Percentiles rank a stretch among this genome's conserved stretches.
Conservation (phyloP, 139 green algal species). For the Auxenochlorella protothecoides region DNA sequence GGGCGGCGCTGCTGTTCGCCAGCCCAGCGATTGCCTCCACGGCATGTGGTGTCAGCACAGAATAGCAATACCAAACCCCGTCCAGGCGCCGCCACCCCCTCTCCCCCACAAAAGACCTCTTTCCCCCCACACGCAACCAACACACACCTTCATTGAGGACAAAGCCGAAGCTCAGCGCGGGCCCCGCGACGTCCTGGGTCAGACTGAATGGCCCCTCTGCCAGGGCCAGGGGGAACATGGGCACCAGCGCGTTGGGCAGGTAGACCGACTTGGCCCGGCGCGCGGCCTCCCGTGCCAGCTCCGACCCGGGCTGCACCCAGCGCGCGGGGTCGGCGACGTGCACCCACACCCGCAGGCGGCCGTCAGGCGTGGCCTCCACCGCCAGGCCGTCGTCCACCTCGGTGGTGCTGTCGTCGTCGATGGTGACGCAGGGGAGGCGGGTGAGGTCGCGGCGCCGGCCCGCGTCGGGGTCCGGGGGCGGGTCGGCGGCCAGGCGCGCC, state of each 20-base stretch:
- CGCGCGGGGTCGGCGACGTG: constrained; percentile 61
- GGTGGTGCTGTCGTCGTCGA: constrained; percentile 71
- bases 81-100: no score
- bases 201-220: constrained; percentile 72
- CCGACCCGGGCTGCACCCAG: constrained; percentile 17
- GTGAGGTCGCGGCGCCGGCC: constrained; percentile 43
- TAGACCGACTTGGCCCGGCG: constrained; percentile 60
- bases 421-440: constrained; percentile 42
- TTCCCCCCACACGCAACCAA: neutral
- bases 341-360: constrained; percentile 62
- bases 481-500: constrained; percentile 20
- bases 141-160: constrained; percentile 15
- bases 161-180: constrained; percentile 48
- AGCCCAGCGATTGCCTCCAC: no score
- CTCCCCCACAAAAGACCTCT: neutral
- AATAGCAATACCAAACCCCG: no score
- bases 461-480: constrained; percentile 48
- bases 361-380: constrained; percentile 39
- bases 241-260: constrained; percentile 57
- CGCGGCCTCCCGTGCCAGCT: constrained; percentile 50
- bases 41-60: no score
- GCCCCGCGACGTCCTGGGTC: constrained; percentile 7
- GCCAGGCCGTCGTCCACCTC: constrained; percentile 79
- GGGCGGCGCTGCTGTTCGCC: no score
- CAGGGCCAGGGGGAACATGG: constrained; percentile 75